Evolutionary conservation across 495 filamentous ascomycete species (phyloP).

Genomic region (Trichocladium antarcticum): DNA sequence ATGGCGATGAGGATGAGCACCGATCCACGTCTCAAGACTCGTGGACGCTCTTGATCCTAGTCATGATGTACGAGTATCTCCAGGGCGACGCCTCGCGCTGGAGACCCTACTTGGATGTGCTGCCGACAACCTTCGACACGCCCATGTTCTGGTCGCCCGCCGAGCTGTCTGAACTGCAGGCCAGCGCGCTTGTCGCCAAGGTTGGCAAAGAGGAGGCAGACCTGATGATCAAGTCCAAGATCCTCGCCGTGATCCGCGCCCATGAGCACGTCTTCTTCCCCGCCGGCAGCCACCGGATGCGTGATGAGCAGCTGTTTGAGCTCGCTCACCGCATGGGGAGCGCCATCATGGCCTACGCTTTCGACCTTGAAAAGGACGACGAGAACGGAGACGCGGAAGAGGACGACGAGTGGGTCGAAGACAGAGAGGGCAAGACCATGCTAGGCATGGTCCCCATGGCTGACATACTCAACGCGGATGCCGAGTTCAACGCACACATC

Average conservation of each 20-base stretch:
- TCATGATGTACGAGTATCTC: constrained; percentile 69
- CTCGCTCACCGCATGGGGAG: constrained; percentile 72
- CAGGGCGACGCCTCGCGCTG: constrained; percentile 53
- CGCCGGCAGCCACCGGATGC: constrained; percentile 29
- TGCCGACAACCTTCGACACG: constrained; percentile 71
- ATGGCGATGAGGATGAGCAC: constrained; percentile 21
- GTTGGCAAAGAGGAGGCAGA: constrained; percentile 69
- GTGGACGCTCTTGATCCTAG: constrained; percentile 53
- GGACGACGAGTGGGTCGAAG: constrained; percentile 51
- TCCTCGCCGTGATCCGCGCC: constrained; percentile 47
- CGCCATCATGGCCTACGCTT: constrained; percentile 89
- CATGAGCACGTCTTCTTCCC: constrained; percentile 41
- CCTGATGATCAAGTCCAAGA: constrained; percentile 47
- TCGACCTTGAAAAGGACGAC: constrained; percentile 56
- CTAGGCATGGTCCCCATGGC: constrained; percentile 91
- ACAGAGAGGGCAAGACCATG: constrained; percentile 49
- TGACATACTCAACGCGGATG: constrained; percentile 87
- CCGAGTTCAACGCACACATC: constrained; percentile 66
- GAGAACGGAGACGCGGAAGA: constrained; percentile 45
- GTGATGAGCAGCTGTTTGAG: constrained; percentile 43
- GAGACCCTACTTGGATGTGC: constrained; percentile 70
- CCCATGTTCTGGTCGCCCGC: constrained; percentile 77
- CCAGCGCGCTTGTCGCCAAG: constrained; percentile 62
- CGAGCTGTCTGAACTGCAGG: constrained; percentile 66
- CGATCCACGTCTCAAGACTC: constrained; percentile 28